Evolutionary conservation across 495 filamentous ascomycete species (phyloP).

Genomic region (Parathielavia appendiculata): DNA sequence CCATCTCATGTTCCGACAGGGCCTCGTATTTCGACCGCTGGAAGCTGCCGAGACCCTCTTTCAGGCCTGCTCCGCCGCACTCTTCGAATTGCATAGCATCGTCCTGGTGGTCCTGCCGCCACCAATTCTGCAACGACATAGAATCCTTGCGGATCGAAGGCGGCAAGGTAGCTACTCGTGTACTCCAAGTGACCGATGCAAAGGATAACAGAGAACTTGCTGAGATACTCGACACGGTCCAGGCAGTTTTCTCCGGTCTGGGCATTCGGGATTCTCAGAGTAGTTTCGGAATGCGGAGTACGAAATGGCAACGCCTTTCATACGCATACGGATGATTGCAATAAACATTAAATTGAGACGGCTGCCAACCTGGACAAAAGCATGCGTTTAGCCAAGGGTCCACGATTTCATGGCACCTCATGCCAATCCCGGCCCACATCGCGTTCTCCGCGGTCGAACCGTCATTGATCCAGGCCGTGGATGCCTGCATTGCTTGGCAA

Average conservation of each 20-base stretch:
- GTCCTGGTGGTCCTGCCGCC: slow-evolving; percentile 1
- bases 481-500: slow-evolving; percentile 1
- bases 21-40: slow-evolving; percentile 24
- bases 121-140: background rate
- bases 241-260: too few relatives aligned
- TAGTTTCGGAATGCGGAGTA: too few relatives aligned
- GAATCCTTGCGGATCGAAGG: background rate
- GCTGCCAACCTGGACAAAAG: background rate
- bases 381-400: slow-evolving; percentile 14
- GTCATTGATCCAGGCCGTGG: too few relatives aligned
- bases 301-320: background rate
- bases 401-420: slow-evolving; percentile 31
- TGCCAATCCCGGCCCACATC: slow-evolving; percentile 21
- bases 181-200: too few relatives aligned
- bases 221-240: background rate
- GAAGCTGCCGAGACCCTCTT: slow-evolving; percentile 17
- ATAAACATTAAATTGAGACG: background rate
- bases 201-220: background rate
- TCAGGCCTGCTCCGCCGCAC: slow-evolving; percentile 19
- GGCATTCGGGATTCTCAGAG: too few relatives aligned
- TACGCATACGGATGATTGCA: slow-evolving; percentile 14
- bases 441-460: background rate
- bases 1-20: slow-evolving; percentile 12
- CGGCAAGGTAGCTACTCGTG: background rate
- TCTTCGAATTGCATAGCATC: slow-evolving; percentile 8